Conservation (phyloP, 495 filamentous ascomycete species). For the Parathielavia hyrcaniae region DNA sequence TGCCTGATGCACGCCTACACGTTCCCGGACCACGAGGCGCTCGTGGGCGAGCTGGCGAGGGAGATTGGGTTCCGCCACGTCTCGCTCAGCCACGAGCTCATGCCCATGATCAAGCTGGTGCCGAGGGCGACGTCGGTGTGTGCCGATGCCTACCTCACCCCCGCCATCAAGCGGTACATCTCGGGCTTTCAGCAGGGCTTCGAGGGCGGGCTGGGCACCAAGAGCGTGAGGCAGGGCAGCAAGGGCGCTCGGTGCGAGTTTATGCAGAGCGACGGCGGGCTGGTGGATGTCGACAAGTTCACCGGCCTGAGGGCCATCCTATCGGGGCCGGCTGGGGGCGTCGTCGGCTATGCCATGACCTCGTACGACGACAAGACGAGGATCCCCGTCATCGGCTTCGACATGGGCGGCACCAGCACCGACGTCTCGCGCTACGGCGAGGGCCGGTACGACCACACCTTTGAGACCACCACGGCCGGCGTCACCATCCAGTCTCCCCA, state of each 20-base stretch:
- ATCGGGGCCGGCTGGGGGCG: conserved; percentile 74
- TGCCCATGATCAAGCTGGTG: conserved; percentile 92
- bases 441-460: conserved; percentile 91
- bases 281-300: conserved; percentile 70
- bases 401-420: conserved; percentile 91
- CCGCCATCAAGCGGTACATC: conserved; percentile 93
- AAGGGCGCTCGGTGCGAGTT: conserved; percentile 68
- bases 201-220: conserved; percentile 59
- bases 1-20: conserved; percentile 80
- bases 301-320: conserved; percentile 71
- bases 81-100: conserved; percentile 65
- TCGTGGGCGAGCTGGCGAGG: conserved; percentile 60
- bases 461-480: conserved; percentile 93
- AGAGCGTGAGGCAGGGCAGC: conserved; percentile 54
- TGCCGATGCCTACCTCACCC: conserved; percentile 93
- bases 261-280: conserved; percentile 79
- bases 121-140: conserved; percentile 87
- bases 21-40: conserved; percentile 65
- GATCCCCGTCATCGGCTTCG: conserved; percentile 91
- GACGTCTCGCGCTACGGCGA: conserved; percentile 88
- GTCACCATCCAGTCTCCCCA: conserved; percentile 94
- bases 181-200: conserved; percentile 77
- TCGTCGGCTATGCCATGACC: conserved; percentile 91
- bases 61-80: conserved; percentile 74
- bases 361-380: conserved; percentile 82